Percentiles rank a stretch among this genome's conserved stretches.
Evolutionary conservation across 2,329 filamentous ascomycete species (phyloP).

Genomic region (Pseudovirgaria hyperparasitica): DNA sequence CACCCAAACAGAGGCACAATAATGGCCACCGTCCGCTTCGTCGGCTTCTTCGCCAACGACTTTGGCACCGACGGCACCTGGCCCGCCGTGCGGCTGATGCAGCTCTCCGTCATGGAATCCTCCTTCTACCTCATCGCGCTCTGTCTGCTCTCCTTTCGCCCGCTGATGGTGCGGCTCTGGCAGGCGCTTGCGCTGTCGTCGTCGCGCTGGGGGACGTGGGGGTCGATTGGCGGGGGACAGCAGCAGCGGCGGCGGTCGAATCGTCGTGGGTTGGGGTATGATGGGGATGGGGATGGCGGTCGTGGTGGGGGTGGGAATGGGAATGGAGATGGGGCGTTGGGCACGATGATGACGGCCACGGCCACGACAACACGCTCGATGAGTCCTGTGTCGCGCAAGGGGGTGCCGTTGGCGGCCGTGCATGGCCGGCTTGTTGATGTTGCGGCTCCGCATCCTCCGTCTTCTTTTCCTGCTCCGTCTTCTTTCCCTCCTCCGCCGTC

Average conservation of each 20-base stretch:
- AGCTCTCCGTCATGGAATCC: slow-evolving; percentile 3
- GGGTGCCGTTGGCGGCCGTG: slow-evolving; percentile 3
- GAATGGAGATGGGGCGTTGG: too few relatives aligned
- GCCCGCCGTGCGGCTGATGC: slow-evolving; percentile 2
- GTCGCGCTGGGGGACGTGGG: background rate
- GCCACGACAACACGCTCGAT: too few relatives aligned
- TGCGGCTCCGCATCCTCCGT: too few relatives aligned
- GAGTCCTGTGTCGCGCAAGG: slow-evolving; percentile 3
- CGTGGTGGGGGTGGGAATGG: too few relatives aligned
- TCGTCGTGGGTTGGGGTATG: background rate
- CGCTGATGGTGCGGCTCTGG: slow-evolving; percentile 1
- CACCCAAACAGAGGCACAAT: slow-evolving; percentile 3
- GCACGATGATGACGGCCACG: too few relatives aligned
- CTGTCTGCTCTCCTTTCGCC: slow-evolving; percentile 2
- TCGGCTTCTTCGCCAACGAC: slow-evolving; percentile 5
- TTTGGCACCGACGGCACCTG: slow-evolving; percentile 1
- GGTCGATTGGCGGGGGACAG: background rate
- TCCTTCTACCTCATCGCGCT: slow-evolving; percentile 1
- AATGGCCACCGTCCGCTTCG: slow-evolving; percentile 3
- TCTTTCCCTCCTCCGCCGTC: too few relatives aligned
- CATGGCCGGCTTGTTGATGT: too few relatives aligned
- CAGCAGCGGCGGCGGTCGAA: background rate
- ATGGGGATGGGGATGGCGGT: too few relatives aligned
- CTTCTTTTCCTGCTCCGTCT: too few relatives aligned
- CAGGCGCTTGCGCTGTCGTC: background rate